Percentiles rank a stretch among this genome's conserved stretches.
phyloP scores from a whole-genome alignment of 352 stramenopile species.

The Pythium rishiriense region DNA sequence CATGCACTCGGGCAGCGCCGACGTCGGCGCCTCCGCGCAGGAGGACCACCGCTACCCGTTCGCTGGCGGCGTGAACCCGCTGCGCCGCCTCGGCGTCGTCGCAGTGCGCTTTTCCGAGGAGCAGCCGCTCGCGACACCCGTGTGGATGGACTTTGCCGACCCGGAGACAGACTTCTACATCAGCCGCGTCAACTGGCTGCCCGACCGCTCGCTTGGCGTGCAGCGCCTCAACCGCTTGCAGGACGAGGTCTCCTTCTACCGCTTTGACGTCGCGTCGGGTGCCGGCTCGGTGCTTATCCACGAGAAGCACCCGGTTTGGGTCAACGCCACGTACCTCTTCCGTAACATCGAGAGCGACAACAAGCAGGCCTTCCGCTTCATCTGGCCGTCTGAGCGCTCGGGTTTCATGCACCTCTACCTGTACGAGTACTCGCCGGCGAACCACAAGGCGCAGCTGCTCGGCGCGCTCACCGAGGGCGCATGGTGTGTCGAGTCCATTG shows the following conservation, averaged over 20 bases:
- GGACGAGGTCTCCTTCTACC: slow-evolving; percentile 66
- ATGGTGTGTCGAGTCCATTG: slow-evolving; percentile 82
- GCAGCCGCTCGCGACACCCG: slow-evolving; percentile 39
- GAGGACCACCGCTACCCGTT: slow-evolving; percentile 93
- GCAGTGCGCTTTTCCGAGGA: slow-evolving; percentile 31
- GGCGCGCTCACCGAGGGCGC: slow-evolving; percentile 63
- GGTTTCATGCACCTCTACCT: slow-evolving; percentile 97
- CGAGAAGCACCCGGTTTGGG: slow-evolving; percentile 91
- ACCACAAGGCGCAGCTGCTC: slow-evolving; percentile 41
- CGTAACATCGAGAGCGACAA: slow-evolving; percentile 78
- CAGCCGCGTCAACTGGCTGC: slow-evolving; percentile 93
- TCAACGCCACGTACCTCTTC: slow-evolving; percentile 96
- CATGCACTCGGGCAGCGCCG: slow-evolving; percentile 90
- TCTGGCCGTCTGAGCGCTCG: slow-evolving; percentile 93
- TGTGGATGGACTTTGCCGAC: slow-evolving; percentile 79
- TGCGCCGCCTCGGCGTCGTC: slow-evolving; percentile 83
- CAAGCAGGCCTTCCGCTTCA: slow-evolving; percentile 91
- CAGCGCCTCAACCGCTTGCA: slow-evolving; percentile 87
- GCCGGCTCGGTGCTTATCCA: slow-evolving; percentile 74
- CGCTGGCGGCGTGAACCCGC: slow-evolving; percentile 91
- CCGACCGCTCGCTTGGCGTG: slow-evolving; percentile 91
- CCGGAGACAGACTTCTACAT: slow-evolving; percentile 87
- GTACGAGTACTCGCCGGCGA: slow-evolving; percentile 85
- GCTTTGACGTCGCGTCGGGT: slow-evolving; percentile 81
- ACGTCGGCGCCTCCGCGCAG: slow-evolving; percentile 53